Evolutionary conservation across 2,329 filamentous ascomycete genomes (phyloP), one percentile per base, ranked within the genome.

Genomic region (Massarina eburnea): DNA sequence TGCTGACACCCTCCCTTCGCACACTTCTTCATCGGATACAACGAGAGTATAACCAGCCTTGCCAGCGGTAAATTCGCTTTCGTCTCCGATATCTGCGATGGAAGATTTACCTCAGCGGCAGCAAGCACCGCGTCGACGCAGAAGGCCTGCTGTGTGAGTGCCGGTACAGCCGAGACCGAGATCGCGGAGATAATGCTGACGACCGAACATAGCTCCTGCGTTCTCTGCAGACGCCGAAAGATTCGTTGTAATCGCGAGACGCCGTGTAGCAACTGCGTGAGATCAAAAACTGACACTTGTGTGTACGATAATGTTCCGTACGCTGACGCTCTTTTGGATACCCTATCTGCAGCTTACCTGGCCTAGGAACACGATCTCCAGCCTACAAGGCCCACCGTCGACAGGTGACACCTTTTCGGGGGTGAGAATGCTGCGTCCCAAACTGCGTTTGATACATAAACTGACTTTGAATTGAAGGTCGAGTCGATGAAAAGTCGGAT

Each of bases 251-350:
- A 86, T 57, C 78, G 80, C 39, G 76, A 77, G 47, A 64, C 69
- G 6, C 83, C 83, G 1, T 86, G 83, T 56, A 75, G 72, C 48
- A 81, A 83, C 46, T 86, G 83, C 57, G 48, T 78, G n/a, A 77
- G 78, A 51, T 79, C 80, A 18, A 76, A 76, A 52, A 79, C 77
- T 32, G 72, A 75, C 5, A 72, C 72, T 17, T 86, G 83, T 56
- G 73, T 79, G 1, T 85, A 83, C 54, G 60, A 68, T 7, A 48
- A 41, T 41, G 24, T 39, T 20, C 38, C 43, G n/a, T 18, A 20
- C 21, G 17, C 10, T 26, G 24, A 10, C 24, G 10, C 6, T 26
- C 6, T 6, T 7, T 7, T 26, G 6, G 24, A 26, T n/a, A n/a
- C n/a, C n/a, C n/a, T n/a, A n/a, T n/a, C n/a, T n/a, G n/a, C n/a